A percentile compares a stretch with the other conserved stretches of the same genome.
Conservation (phyloP, 768 basidiomycete genomes). For the Hygrocybe punicea region DNA sequence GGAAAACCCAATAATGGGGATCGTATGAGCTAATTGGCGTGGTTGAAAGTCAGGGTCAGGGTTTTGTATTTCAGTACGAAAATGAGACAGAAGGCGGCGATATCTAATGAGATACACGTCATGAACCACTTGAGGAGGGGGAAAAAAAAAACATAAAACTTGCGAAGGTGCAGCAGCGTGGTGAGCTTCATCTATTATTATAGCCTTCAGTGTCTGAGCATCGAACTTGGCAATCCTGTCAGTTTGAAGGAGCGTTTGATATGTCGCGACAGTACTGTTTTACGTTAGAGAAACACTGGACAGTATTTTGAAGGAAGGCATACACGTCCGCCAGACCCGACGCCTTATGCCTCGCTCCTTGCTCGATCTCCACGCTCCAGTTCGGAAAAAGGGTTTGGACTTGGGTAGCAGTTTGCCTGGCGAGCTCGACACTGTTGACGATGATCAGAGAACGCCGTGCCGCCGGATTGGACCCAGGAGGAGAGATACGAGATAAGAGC, state of each 20-base stretch:
- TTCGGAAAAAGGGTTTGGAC: conserved; percentile 62
- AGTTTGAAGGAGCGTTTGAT: conserved; percentile 72
- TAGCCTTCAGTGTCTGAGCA: conserved; percentile 59
- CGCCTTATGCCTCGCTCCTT: conserved; percentile 70
- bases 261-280: conserved; percentile 81
- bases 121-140: neutral
- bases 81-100: conserved; percentile 78
- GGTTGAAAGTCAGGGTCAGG: conserved; percentile 45
- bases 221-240: conserved; percentile 73
- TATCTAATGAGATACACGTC: conserved; percentile 45
- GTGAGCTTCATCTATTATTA: conserved; percentile 92
- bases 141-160: conserved; percentile 22
- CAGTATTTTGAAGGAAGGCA: conserved; percentile 22
- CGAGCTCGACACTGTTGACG: conserved; percentile 88
- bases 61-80: conserved; percentile 61
- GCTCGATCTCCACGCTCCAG: conserved; percentile 89
- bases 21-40: conserved; percentile 41
- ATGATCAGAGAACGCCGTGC: conserved; percentile 71
- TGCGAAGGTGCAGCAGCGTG: conserved; percentile 92
- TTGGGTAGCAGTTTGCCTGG: conserved; percentile 77
- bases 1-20: conserved; percentile 91
- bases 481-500: conserved; percentile 61
- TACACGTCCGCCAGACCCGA: conserved; percentile 84
- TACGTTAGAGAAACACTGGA: neutral
- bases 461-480: conserved; percentile 40